Conservation (phyloP, 352 stramenopile species). For the Globisporangium heterothallicum region DNA sequence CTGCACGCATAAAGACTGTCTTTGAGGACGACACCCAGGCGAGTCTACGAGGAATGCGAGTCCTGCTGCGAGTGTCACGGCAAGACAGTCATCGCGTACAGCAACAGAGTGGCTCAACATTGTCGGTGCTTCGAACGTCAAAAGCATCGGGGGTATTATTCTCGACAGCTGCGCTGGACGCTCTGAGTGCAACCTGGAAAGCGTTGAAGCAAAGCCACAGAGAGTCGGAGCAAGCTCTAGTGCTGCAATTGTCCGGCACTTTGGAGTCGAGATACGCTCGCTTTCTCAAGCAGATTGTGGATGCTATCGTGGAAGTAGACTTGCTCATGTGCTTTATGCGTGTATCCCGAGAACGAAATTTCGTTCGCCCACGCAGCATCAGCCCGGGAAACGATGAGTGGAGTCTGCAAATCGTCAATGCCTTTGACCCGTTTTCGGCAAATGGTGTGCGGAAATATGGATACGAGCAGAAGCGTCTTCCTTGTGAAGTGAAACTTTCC, state of each 20-base stretch:
- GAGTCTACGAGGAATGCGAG: slow-evolving; percentile 12
- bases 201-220: slow-evolving; percentile 18
- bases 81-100: slow-evolving; percentile 42
- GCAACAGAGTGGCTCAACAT: slow-evolving; percentile 11
- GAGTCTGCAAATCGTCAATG: slow-evolving; percentile 17
- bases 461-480: background rate
- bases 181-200: slow-evolving; percentile 29
- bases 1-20: slow-evolving; percentile 28
- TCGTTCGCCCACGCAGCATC: slow-evolving; percentile 15
- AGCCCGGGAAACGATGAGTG: background rate
- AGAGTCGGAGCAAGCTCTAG: slow-evolving; percentile 17
- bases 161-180: slow-evolving; percentile 25
- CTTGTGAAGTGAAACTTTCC: slow-evolving; percentile 10
- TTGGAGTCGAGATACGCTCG: slow-evolving; percentile 5
- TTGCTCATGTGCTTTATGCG: slow-evolving; percentile 30
- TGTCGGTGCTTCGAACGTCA: slow-evolving; percentile 32
- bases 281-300: slow-evolving; percentile 7
- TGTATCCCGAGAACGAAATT: slow-evolving; percentile 25
- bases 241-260: slow-evolving; percentile 17
- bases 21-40: slow-evolving; percentile 28
- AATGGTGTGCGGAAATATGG: background rate
- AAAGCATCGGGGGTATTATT: slow-evolving; percentile 42
- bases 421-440: slow-evolving; percentile 10
- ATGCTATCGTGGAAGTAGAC: slow-evolving; percentile 24
- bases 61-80: slow-evolving; percentile 37